Evolutionary conservation across 2,329 filamentous ascomycete genomes (phyloP), one percentile per base, ranked within the genome.

Genomic region (Chrysoporthe puriensis): DNA sequence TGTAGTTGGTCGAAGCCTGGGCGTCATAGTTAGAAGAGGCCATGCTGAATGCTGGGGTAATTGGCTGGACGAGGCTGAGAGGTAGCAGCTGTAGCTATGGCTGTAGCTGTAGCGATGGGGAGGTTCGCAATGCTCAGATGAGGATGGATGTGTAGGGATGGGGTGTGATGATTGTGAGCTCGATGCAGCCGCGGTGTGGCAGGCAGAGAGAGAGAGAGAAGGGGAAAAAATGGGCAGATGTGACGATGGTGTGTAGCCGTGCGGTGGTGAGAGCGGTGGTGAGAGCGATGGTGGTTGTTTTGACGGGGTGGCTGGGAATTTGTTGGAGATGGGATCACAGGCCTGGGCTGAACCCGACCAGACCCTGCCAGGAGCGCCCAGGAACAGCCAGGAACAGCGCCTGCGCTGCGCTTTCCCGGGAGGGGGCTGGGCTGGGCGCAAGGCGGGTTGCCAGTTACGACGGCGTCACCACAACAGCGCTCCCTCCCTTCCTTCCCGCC

Each of bases 1-100:
- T 98, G 93, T 98, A 99, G 91, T 99, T 98, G 84, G 95, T 98
- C 70, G 87, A 90, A 80, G 88, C 88, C 88, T 90, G 87, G 59
- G 80, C 76, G 70, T 85, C 84, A 74, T 78, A 83, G 70, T 82
- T 77, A 77, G 86, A 85, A 85, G 84, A 82, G 75, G 81, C 74
- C 83, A 85, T 85, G 71, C 16, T 43, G 46, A 13, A 26, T 64
- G 34, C 59, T 48, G 66, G n/a, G 62, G 63, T 32, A 42, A 26
- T 2, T 26, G 2, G 26, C 26, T 26, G 26, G 26, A 26, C 26
- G 26, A 0, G 26, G 26, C 26, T 26, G 26, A 26, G 26, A 26
- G 2, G 26, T 26, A 26, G 26, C 26, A 26, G 26, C 26, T 26
- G 26, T 26, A 21, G 21, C 21, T 21, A 21, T 21, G 21, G 21